phyloP scores from a whole-genome alignment of 768 basidiomycete genomes.

The Leccinum variicolor region DNA sequence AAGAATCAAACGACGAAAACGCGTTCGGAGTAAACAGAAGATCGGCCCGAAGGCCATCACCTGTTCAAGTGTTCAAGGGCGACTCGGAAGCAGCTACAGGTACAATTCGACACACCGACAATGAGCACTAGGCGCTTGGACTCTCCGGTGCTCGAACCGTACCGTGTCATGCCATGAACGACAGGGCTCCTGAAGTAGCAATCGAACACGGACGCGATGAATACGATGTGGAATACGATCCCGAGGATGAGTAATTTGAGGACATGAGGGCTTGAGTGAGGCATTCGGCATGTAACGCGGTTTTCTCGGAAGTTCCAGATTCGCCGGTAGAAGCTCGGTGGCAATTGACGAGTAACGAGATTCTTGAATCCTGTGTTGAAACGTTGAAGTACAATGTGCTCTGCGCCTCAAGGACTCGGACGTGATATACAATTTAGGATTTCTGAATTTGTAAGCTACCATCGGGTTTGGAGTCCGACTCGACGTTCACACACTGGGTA shows the following conservation, averaged over 20 bases:
- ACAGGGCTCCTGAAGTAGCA: constrained; percentile 87
- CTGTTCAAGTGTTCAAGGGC: constrained; percentile 34
- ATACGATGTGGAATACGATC: constrained; percentile 70
- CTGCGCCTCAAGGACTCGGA: background rate
- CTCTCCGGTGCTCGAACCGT: constrained; percentile 42
- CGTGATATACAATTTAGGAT: background rate
- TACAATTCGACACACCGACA: constrained; percentile 50
- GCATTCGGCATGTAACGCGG: constrained; percentile 9
- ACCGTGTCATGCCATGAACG: constrained; percentile 69
- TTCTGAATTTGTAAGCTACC: background rate
- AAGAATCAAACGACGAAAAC: constrained; percentile 48
- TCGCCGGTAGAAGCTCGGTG: no score
- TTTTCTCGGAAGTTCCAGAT: background rate
- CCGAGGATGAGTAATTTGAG: constrained; percentile 56
- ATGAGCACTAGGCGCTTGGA: constrained; percentile 78
- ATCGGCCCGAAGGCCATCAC: constrained; percentile 83
- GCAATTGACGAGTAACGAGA: background rate
- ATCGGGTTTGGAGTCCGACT: background rate
- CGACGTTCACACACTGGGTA: background rate
- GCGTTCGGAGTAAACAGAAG: constrained; percentile 64
- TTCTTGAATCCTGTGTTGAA: no score
- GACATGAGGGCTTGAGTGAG: constrained; percentile 18
- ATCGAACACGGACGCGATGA: constrained; percentile 73
- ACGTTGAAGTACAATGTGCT: background rate
- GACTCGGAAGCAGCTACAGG: background rate